Base-by-base conservation (phyloP, 805 yeast species). In the Ogataea neopini region DNA sequence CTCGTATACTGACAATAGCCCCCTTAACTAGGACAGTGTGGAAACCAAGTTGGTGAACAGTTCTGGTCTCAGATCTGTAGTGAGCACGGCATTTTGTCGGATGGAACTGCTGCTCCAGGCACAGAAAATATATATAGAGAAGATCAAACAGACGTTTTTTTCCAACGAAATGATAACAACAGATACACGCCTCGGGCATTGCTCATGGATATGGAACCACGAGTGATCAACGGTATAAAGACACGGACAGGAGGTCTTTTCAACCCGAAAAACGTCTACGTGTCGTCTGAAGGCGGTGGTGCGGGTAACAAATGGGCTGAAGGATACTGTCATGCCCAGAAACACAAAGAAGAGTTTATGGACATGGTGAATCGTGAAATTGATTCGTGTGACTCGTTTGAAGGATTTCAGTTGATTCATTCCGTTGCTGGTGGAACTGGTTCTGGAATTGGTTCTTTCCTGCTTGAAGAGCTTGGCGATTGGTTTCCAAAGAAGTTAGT, bases 381-480 rank as follows among this genome's bases (percentile, higher is more conserved):
- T 34, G 99, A 94, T 61, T 83, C 86, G 26, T 84, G 96, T 55
- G 98, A 95, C 53, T 85, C 85, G 47, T 70, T 90, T 44, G 94
- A 91, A 54, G 96, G 95, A 4, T 94, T 94, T 65, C 96, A 90
- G 71, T 69, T 94, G 54, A 66, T 91, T 43, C 99, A 94, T 67
- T 86, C 97, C 3, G 96, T 94, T 4, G 98, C 97, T 0, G 99
- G 99, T 30, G 99, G 99, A 33, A 94, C 99, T 0, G 99, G 99
- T 0, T 87, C 97, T 0, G 99, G 99, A 3, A 80, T 90, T 30
- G 99, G 99, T 0, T 87, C 96, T 0, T 78, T 79, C 47, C 57
- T 94, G 37, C 67, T 94, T 32, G 97, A 94, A 63, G 72, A 81
- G 13, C 66, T 95, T 47, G 80, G 81, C 47, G 99, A 94, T 63